Evolutionary conservation across 2,329 filamentous ascomycete genomes (phyloP), one percentile per base, ranked within the genome.

Genomic region (Fusarium sp.): DNA sequence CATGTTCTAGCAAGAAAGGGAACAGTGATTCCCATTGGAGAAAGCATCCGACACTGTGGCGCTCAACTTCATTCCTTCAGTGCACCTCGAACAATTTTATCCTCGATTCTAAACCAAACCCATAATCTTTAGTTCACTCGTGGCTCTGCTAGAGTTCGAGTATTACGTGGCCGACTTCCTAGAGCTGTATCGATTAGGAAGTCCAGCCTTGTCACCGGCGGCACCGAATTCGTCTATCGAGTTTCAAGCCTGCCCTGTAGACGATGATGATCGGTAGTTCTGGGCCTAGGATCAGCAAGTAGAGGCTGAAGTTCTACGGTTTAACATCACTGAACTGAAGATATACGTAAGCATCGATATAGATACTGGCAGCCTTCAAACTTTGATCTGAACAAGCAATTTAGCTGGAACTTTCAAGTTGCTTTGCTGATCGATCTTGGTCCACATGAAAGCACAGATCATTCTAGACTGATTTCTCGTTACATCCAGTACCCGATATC

Each of bases 171-270:
- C 65, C 44, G 15, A 52, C 27, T 25, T 54, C 33, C 42, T 14
- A 49, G 29, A 46, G 44, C 41, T 55, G 52, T 29, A 35, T 69
- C 45, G 31, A 53, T 53, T 22, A 29, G 56, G 36, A 20, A 54
- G 35, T 50, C 68, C 42, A 64, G 65, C 36, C 60, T 70, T 64
- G 65, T 72, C 39, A 55, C 59, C 55, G 47, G 56, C 68, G 25
- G 45, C 63, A 70, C 70, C 70, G 61, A 72, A 53, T 49, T 71
- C 60, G 65, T 72, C 60, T 62, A 70, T 72, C 59, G 60, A 47
- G 46, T 52, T 72, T 60, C 52, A 42, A 54, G 52, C 44, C 22
- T 35, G 52, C 53, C 44, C 22, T 35, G 52, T 57, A 36, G 38
- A 50, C 31, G 49, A 57, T 42, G 66, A 50, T 47, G 59, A 38